Evolutionary conservation across 2,329 filamentous ascomycete species (phyloP).

Genomic region (Neopestalotiopsis sp.): DNA sequence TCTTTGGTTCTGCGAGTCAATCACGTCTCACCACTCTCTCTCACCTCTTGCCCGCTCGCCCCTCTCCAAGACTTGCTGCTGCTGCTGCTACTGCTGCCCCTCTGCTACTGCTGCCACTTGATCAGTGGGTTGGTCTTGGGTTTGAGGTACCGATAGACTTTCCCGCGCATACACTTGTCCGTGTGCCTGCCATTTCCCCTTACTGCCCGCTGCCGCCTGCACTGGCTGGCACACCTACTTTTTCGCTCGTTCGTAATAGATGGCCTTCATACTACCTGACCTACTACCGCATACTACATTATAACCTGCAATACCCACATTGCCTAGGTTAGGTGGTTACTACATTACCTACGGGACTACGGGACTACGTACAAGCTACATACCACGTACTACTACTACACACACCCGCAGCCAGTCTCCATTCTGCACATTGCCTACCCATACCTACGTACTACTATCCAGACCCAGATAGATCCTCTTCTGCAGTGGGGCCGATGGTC

Average conservation of each 20-base stretch:
- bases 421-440: neutral
- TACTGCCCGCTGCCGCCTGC: neutral
- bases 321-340: too few relatives aligned
- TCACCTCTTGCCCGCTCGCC: neutral
- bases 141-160: neutral
- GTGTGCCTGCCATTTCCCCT: neutral
- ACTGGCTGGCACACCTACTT: neutral
- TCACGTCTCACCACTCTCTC: neutral
- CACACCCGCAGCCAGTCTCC: too few relatives aligned
- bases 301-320: neutral
- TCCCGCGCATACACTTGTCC: neutral
- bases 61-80: neutral
- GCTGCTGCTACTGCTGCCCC: neutral
- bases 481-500: neutral
- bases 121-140: neutral
- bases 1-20: neutral
- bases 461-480: neutral
- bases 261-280: neutral
- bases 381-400: too few relatives aligned
- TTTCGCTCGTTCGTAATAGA: neutral
- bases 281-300: neutral
- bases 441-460: neutral
- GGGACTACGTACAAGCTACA: too few relatives aligned
- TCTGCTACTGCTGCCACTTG: neutral
- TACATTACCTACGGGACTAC: too few relatives aligned